Conservation (phyloP, 2,329 filamentous ascomycete species). For the Hymenoscyphus occultus region DNA sequence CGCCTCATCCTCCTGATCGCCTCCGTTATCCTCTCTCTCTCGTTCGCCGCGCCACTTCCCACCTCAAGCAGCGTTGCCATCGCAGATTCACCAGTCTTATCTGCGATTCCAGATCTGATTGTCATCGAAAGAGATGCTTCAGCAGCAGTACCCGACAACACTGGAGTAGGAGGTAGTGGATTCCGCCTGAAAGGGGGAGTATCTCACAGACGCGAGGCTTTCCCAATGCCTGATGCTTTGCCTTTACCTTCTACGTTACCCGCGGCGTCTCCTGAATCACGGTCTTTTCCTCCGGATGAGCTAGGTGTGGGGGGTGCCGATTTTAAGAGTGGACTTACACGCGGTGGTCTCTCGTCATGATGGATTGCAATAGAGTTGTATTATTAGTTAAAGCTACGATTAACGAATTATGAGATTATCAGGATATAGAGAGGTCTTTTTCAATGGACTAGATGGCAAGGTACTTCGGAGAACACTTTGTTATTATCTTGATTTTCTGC, state of each 20-base stretch:
- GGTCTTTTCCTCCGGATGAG: too few relatives aligned
- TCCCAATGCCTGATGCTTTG: not conserved
- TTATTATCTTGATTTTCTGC: not conserved
- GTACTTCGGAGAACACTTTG: not conserved
- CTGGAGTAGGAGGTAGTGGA: not conserved
- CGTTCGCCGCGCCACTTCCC: not conserved
- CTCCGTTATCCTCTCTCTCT: not conserved
- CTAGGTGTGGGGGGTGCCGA: not conserved
- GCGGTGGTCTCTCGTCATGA: not conserved
- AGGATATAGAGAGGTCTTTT: too few relatives aligned
- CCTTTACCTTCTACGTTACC: not conserved
- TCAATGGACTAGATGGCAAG: too few relatives aligned
- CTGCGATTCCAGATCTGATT: not conserved
- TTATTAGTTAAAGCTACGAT: not conserved
- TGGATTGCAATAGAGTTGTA: not conserved
- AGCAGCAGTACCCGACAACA: not conserved
- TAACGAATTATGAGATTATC: not conserved
- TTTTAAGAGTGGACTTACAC: not conserved
- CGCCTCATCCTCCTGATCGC: conserved; percentile 3
- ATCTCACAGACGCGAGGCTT: not conserved
- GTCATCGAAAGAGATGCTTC: not conserved
- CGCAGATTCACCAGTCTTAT: not conserved
- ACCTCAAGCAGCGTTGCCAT: not conserved
- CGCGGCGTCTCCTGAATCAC: too few relatives aligned
- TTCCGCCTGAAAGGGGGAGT: not conserved